Base-by-base conservation (phyloP, 2,329 filamentous ascomycete species). In the Acephala macrosclerotiorum region DNA sequence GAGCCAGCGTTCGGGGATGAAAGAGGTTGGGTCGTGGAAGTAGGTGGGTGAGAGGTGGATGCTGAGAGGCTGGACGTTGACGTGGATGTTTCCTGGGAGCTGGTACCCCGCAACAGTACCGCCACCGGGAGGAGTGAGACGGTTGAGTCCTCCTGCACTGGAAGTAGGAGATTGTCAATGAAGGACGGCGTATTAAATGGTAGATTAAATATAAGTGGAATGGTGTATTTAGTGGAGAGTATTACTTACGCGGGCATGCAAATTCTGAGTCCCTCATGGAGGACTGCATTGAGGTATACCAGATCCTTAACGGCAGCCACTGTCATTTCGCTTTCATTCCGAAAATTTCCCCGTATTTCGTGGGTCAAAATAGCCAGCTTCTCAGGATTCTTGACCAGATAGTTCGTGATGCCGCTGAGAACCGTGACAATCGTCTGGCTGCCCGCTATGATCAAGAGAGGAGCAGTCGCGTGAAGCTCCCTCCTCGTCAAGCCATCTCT, bases 1-100 rank as follows among this genome's bases (percentile, higher is more conserved):
- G 8, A 81, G 64, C 66, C 65, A 68, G 14, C 68, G 59, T 35
- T 69, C 69, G 1, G 65, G 68, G 1, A 66, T 51, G 47, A 68
- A 71, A 5, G 58, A 42, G 26, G 69, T 22, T 3, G 70, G 65
- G 11, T 66, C 56, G 16, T 55, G 36, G 45, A 71, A 72, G 25
- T 49, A 40, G 11, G 16, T 25, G 2, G 55, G 20, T 25, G 66
- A 67, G 12, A 53, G 25, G 9, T 57, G 57, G 16, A 63, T 42
- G 18, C 38, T 55, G n/a, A 62, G 20, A 25, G 58, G 58, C 16
- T 62, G 61, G 18, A 64, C 65, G 42, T 62, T 62, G 33, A 64
- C 59, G 36, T 56, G 51, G 16, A 45, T 64, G 25, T 57, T 58
- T 25, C 29, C 65, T 45, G 58, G 65, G 16, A 64, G 16, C 9